Percentiles rank a stretch among this genome's conserved stretches.
Conservation (phyloP, 2,329 filamentous ascomycete species). For the Phialophora verrucosa region DNA sequence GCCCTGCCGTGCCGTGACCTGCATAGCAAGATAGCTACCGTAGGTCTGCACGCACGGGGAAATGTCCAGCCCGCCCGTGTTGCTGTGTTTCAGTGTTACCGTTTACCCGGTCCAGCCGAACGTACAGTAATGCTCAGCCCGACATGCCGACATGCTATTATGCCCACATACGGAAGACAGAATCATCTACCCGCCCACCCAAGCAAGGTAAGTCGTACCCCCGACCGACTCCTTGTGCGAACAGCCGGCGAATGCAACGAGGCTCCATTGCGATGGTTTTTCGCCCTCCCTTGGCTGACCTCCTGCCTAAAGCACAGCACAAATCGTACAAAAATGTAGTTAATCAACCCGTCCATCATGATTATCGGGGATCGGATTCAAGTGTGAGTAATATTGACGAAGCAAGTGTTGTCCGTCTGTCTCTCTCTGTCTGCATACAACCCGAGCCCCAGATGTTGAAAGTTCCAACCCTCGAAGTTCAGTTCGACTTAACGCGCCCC, state of each 20-base stretch:
- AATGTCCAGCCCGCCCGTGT: neutral
- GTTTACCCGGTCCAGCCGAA: neutral
- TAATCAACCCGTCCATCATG: no score
- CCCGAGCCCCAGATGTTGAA: no score
- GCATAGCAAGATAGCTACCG: neutral
- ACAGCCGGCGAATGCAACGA: neutral
- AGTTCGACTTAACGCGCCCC: no score
- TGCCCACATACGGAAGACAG: neutral
- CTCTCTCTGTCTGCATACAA: no score
- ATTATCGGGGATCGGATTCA: no score
- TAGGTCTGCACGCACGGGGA: neutral
- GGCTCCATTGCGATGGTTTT: neutral
- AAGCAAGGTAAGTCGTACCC: neutral
- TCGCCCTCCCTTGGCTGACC: neutral
- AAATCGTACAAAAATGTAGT: no score
- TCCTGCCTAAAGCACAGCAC: neutral
- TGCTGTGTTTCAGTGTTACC: neutral
- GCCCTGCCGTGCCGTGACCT: neutral
- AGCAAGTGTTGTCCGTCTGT: no score
- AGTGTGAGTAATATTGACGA: no score
- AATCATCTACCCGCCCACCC: neutral
- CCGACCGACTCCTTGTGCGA: no score
- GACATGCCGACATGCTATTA: no score
- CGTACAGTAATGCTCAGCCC: no score
- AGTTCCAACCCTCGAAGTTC: no score